Base-by-base conservation (phyloP, 208 protist species). In the Trypanosoma scelopori region DNA sequence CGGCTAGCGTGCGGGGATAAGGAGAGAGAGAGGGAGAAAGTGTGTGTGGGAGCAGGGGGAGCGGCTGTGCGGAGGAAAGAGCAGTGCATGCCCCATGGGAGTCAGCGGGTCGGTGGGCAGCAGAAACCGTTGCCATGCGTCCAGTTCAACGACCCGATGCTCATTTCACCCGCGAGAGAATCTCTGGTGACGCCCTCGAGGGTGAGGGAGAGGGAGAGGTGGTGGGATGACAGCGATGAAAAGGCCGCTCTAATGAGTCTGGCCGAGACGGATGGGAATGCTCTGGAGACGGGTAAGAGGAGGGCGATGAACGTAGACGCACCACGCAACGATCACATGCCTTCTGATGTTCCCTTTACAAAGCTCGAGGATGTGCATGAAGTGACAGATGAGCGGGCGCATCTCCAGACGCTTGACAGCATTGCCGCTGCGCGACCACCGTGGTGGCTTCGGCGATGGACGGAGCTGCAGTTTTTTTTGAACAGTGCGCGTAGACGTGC, bases 381-480 rank as follows among this genome's bases (percentile, higher is more conserved):
- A 2, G 58, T 3, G 39, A 28, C 43, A 30, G 30, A 50, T 45
- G 57, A 41, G 39, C 20, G 23, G 27, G 11, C 30, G 43, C 35
- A 43, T 47, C 25, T 66, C 16, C 28, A 59, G 16, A 23, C 20
- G 16, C 30, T 65, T 35, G 42, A 58, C 25, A 18, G 16, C 11
- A 32, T 30, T 5, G 41, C 28, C 11, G 52, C 15, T 15, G 41
- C 41, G 16, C 16, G 30, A 27, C 67, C 67, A 0, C 84, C 84
- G 9, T 59, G 62, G 61, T 91, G 84, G 84, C 23, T 91, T 52
- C 55, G 57, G 20, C 74, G 61, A 16, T 76, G 63, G 62, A 74
- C 73, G 25, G 74, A 91, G 13, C 50, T 74, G n/a, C 63, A 78
- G 6, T 61, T 91, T 18, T 84, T 81, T 63, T 67, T 75, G 15